phyloP scores from a whole-genome alignment of 1,139 yeast species.

The Candida sp. region DNA sequence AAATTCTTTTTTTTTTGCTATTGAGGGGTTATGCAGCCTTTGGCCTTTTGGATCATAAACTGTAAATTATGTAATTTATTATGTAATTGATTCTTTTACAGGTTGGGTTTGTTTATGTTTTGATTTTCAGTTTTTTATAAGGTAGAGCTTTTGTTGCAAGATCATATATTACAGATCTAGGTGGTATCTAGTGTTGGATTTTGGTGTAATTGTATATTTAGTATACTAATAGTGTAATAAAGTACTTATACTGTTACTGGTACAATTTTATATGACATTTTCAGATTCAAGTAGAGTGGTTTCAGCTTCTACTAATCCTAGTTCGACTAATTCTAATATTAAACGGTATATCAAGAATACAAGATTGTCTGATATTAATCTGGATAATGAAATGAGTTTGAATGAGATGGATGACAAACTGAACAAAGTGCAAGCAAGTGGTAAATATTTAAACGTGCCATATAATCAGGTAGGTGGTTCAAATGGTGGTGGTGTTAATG shows the following conservation, averaged over 20 bases:
- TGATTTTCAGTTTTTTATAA: background rate
- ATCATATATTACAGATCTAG: background rate
- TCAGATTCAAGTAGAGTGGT: background rate
- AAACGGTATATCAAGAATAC: background rate
- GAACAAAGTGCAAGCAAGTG: background rate
- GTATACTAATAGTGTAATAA: background rate
- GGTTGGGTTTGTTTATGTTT: background rate
- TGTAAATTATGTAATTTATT: background rate
- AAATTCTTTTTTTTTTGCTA: background rate
- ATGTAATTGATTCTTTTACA: background rate
- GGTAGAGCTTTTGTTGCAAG: background rate
- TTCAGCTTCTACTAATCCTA: slow-evolving; percentile 1
- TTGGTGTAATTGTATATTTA: no score
- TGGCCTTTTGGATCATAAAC: background rate
- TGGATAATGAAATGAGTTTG: background rate
- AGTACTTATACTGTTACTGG: no score
- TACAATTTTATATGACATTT: background rate
- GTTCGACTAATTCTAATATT: slow-evolving; percentile 1
- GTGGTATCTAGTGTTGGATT: background rate
- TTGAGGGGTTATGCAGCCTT: background rate
- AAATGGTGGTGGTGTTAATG: no score
- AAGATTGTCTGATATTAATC: slow-evolving; percentile 1
- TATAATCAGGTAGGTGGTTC: background rate
- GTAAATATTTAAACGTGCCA: background rate
- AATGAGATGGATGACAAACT: background rate